Conservation (phyloP, 83 land plant genomes). For the Diphasiastrum complanatum region DNA sequence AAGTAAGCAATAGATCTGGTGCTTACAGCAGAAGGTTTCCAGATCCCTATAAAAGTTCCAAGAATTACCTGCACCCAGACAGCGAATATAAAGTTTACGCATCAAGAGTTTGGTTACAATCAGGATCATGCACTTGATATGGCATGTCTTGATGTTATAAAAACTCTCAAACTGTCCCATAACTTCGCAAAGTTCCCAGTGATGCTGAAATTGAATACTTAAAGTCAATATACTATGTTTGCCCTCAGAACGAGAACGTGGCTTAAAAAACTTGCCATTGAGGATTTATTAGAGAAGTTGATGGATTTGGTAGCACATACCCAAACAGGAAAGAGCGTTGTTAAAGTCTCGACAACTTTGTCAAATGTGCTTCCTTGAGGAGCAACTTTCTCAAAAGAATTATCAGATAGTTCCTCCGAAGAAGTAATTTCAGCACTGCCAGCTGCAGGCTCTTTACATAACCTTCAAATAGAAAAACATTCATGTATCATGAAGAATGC, state of each 20-base stretch:
- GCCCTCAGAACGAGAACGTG: not conserved
- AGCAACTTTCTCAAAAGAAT: too few relatives aligned
- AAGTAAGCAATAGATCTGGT: not conserved
- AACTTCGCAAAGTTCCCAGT: not conserved
- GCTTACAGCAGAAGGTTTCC: slow-evolving; percentile 81
- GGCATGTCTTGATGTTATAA: not conserved
- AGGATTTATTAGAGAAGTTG: not conserved
- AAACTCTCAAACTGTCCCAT: not conserved
- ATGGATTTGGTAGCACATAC: slow-evolving; percentile 26
- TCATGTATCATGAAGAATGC: too few relatives aligned
- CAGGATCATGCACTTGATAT: not conserved
- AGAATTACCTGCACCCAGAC: slow-evolving; percentile 55
- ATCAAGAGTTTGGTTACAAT: too few relatives aligned
- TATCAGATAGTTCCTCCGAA: too few relatives aligned
- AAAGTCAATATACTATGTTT: not conserved
- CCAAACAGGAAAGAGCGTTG: slow-evolving; percentile 96
- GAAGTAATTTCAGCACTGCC: too few relatives aligned
- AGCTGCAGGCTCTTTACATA: too few relatives aligned
- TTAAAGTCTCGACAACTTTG: slow-evolving; percentile 77
- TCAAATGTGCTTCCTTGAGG: slow-evolving; percentile 79
- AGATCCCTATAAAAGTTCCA: slow-evolving; percentile 85
- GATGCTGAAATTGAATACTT: not conserved
- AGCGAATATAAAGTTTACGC: not conserved
- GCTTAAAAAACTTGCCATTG: not conserved
- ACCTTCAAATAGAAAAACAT: too few relatives aligned